Evolutionary conservation across 2,329 filamentous ascomycete genomes (phyloP).

Genomic region (Sporothrix humicola): DNA sequence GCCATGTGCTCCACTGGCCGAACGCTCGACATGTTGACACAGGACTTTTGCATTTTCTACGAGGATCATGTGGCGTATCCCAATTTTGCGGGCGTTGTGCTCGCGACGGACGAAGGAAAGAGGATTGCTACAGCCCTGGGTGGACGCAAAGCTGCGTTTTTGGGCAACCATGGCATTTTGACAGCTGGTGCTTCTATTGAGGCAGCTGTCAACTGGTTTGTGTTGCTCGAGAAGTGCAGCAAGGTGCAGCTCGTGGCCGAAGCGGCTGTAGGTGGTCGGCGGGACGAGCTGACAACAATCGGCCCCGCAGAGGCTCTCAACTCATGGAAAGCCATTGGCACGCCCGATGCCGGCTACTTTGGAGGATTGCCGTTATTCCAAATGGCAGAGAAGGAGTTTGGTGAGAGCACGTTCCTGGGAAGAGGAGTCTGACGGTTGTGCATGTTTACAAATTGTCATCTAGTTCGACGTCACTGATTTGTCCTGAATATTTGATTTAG

Average conservation of each 20-base stretch:
- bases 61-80: conserved; percentile 52
- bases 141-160: conserved; percentile 56
- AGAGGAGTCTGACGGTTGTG: conserved; percentile 35
- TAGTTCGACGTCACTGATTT: no score
- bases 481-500: no score
- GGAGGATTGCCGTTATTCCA: conserved; percentile 42
- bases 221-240: conserved; percentile 56
- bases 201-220: conserved; percentile 60
- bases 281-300: conserved; percentile 44
- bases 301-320: conserved; percentile 39
- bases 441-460: not conserved
- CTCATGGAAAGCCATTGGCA: conserved; percentile 40
- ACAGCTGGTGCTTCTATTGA: conserved; percentile 58
- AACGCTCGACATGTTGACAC: conserved; percentile 68
- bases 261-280: conserved; percentile 65
- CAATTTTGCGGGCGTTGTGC: conserved; percentile 58
- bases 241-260: conserved; percentile 60
- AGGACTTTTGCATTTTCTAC: conserved; percentile 67
- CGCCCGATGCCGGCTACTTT: conserved; percentile 38
- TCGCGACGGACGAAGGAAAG: conserved; percentile 57
- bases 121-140: conserved; percentile 57
- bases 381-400: conserved; percentile 41
- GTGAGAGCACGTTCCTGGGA: conserved; percentile 40
- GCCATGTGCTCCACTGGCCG: conserved; percentile 68
- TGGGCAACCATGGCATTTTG: conserved; percentile 62